Conservation (phyloP, 1,284 basidiomycete genomes). For the Trichosporon sp. region DNA sequence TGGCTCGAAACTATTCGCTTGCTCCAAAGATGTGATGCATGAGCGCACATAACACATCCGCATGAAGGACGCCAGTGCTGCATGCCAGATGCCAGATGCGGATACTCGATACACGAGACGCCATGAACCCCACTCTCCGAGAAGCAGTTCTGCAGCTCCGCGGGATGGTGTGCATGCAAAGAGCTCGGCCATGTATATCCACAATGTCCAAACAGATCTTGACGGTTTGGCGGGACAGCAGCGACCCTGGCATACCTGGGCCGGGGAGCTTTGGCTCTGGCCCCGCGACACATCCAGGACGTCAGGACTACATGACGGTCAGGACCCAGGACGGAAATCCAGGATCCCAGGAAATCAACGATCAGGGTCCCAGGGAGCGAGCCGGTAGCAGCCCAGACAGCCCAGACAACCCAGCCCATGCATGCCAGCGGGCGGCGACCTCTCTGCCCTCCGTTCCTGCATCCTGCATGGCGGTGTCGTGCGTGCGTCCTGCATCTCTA, state of each 20-base stretch:
- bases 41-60: background rate
- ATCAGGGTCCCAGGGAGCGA: background rate
- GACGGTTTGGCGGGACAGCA: background rate
- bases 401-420: too few species aligned
- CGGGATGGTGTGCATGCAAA: background rate
- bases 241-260: constrained; percentile 16
- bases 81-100: background rate
- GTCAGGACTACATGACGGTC: background rate
- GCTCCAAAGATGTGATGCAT: too few species aligned
- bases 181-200: constrained; percentile 13
- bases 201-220: constrained; percentile 17
- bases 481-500: constrained; percentile 3
- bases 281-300: background rate
- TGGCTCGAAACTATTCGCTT: too few species aligned
- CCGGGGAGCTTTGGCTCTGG: background rate
- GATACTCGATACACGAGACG: background rate
- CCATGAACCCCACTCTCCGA: background rate
- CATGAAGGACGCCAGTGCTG: background rate
- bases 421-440: background rate
- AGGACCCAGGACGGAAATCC: constrained; percentile 13
- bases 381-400: too few species aligned
- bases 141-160: background rate
- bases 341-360: constrained; percentile 8
- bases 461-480: background rate
- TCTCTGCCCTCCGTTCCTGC: background rate